A percentile compares a stretch with the other conserved stretches of the same genome.
phyloP scores from a whole-genome alignment of 2,329 filamentous ascomycete genomes.

The Hypomyces rosellus region DNA sequence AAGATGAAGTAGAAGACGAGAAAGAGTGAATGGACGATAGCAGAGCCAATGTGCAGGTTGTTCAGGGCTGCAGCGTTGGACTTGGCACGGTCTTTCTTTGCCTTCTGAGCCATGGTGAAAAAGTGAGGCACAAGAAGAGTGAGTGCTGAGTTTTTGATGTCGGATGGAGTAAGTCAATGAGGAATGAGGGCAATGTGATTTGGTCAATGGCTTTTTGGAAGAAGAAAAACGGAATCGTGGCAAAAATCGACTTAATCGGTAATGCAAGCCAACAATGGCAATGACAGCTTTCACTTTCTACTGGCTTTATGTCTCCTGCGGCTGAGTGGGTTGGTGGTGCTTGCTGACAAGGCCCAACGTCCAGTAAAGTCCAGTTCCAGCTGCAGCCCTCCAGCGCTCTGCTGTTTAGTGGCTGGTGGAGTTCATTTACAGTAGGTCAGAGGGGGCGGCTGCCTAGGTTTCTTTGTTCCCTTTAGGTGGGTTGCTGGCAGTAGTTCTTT shows the following conservation, averaged over 20 bases:
- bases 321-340: no score
- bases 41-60: conserved; percentile 72
- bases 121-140: neutral
- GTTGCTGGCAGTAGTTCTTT: neutral
- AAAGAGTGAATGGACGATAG: conserved; percentile 67
- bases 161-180: no score
- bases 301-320: no score
- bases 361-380: no score
- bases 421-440: neutral
- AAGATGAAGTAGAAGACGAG: conserved; percentile 64
- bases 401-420: no score
- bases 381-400: neutral
- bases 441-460: no score
- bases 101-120: conserved; percentile 49
- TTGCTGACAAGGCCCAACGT: no score
- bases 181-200: no score
- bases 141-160: neutral
- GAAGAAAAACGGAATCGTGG: no score
- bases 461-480: neutral
- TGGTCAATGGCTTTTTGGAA: no score
- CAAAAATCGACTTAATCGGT: neutral
- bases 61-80: conserved; percentile 72
- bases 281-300: neutral
- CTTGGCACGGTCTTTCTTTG: conserved; percentile 62
- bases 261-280: conserved; percentile 1